Evolutionary conservation across 2,329 filamentous ascomycete species (phyloP).

Genomic region (Phialocephala subalpina): DNA sequence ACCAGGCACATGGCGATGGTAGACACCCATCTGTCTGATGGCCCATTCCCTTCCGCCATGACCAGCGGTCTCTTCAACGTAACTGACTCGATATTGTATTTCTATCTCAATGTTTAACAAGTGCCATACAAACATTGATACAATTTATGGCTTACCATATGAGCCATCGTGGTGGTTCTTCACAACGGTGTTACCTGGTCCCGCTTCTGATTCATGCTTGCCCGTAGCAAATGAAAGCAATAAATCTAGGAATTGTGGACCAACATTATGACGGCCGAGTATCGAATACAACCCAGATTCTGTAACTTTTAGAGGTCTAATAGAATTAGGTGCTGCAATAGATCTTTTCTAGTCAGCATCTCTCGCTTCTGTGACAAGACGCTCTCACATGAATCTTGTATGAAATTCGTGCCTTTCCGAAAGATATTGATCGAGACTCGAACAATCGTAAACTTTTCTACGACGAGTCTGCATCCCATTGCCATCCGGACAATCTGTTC

Average conservation of each 20-base stretch:
- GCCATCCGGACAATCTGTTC: not conserved
- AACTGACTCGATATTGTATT: slow-evolving; percentile 43
- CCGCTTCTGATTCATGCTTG: slow-evolving; percentile 20
- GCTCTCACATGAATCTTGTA: slow-evolving; percentile 19
- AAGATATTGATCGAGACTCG: slow-evolving; percentile 9
- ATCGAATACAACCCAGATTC: slow-evolving; percentile 11
- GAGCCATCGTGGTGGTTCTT: slow-evolving; percentile 20
- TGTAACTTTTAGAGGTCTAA: slow-evolving; percentile 23
- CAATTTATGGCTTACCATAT: slow-evolving; percentile 17
- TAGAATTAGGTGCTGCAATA: slow-evolving; percentile 23
- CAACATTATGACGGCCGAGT: slow-evolving; percentile 19
- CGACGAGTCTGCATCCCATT: slow-evolving; percentile 4
- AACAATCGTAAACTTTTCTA: not conserved
- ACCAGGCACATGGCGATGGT: slow-evolving; percentile 40
- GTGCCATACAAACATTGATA: not conserved
- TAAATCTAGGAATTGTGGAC: slow-evolving; percentile 25
- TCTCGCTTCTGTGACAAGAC: not conserved
- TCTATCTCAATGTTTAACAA: slow-evolving; percentile 26
- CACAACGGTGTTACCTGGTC: slow-evolving; percentile 13
- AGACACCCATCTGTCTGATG: slow-evolving; percentile 45
- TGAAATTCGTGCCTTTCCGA: not conserved
- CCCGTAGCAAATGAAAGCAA: slow-evolving; percentile 19
- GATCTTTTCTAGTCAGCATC: slow-evolving; percentile 8
- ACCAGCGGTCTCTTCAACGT: slow-evolving; percentile 39
- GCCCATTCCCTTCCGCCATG: slow-evolving; percentile 35